Percentiles rank a stretch among this genome's conserved stretches.
Evolutionary conservation across 306 rosid genomes (phyloP).

Genomic region (Dalbergia cochinchinensis): DNA sequence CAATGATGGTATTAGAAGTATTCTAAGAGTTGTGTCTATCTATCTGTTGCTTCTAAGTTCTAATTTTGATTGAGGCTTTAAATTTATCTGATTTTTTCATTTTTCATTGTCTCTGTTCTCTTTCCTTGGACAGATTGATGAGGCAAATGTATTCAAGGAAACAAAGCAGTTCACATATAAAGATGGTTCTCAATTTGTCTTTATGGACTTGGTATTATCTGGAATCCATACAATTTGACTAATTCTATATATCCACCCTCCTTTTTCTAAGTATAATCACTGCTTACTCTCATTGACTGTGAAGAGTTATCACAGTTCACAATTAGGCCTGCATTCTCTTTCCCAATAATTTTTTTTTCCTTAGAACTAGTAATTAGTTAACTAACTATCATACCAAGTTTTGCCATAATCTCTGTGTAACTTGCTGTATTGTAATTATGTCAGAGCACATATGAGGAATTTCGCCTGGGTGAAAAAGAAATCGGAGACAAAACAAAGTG

Average conservation of each 20-base stretch:
- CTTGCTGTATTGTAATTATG: conserved; percentile 36
- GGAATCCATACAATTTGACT: conserved; percentile 40
- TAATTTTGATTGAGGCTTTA: conserved; percentile 25
- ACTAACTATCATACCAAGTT: conserved; percentile 18
- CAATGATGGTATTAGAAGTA: neutral
- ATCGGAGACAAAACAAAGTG: conserved; percentile 82
- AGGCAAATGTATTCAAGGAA: conserved; percentile 87
- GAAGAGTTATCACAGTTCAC: conserved; percentile 33
- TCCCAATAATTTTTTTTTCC: conserved; percentile 29
- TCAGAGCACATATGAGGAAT: conserved; percentile 82
- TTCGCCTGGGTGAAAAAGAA: conserved; percentile 71
- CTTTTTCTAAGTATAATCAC: conserved; percentile 1
- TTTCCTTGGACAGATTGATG: conserved; percentile 65
- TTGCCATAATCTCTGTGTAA: conserved; percentile 29
- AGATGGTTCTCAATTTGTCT: conserved; percentile 91
- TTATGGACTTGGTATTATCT: conserved; percentile 94
- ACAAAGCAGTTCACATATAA: conserved; percentile 94
- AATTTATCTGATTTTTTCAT: neutral
- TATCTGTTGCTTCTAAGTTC: neutral
- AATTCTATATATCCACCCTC: conserved; percentile 32
- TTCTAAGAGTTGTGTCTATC: neutral
- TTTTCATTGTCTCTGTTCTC: conserved; percentile 22
- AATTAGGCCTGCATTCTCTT: conserved; percentile 35
- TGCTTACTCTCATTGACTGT: conserved; percentile 22
- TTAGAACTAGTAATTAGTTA: conserved; percentile 14